Base-by-base conservation (phyloP, 2,329 filamentous ascomycete species). In the Pestalotiopsis sp. region DNA sequence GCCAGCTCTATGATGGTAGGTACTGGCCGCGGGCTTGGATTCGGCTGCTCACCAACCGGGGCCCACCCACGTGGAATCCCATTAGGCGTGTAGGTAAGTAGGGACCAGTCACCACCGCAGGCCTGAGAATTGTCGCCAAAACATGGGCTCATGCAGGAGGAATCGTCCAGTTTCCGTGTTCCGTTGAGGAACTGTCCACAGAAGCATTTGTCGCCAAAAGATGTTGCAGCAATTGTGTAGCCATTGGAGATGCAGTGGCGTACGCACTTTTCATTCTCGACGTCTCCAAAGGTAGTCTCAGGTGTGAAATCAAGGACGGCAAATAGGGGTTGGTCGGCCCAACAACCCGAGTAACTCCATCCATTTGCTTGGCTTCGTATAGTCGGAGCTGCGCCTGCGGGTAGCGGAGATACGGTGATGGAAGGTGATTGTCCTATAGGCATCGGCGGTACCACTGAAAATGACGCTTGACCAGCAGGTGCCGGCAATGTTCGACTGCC, bases 81-180 rank as follows among this genome's bases (percentile, higher is more conserved):
- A 65, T 78, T 78, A 58, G 76, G 75, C 68, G 78, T 81, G 74
- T 83, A 87, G 67, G 86, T 80, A 68, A 78, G 83, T 64, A 87
- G 78, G 11, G 82, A 79, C 78, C 81, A 81, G 67, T 75, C 71
- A 17, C 86, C 87, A 61, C 87, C 88, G 72, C 88, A 90, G 5
- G 80, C 79, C 74, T 87, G 78, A 12, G 74, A 76, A 1, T 70
- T 70, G 71, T 87, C 83, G 25, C 85, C 87, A 65, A 83, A 81
- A 74, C 88, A 90, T 1, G 83, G 77, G 73, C 82, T 84, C 57
- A 77, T 76, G 78, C 88, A 90, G 13, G 74, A 72, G 7, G 75
- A 77, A 3, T 85, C 84, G 59, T 82, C 81, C 20, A 88, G 73
- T 70, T 80, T 78, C 62, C 80, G 76, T 36, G 79, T 81, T 57